These are phyloP conservation scores for Solanum arcanum DNA, from an alignment of 257 asterid species.

Conservation along the genomic window DNA sequence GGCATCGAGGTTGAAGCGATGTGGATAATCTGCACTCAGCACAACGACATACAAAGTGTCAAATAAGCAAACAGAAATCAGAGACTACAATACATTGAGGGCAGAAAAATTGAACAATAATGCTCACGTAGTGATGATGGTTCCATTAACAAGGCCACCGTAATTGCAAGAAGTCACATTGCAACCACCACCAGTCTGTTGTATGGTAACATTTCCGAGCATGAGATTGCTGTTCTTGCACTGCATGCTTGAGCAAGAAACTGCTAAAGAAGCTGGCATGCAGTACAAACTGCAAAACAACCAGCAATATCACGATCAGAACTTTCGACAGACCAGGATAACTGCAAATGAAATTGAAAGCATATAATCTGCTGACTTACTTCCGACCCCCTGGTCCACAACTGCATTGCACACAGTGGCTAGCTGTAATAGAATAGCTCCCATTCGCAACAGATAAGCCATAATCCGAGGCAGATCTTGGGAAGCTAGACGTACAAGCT, in stretches of 20 bases:
- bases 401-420: slow-evolving; percentile 95
- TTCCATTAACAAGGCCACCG: slow-evolving; percentile 75
- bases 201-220: slow-evolving; percentile 70
- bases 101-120: no score
- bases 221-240: slow-evolving; percentile 76
- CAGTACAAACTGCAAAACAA: slow-evolving; percentile 65
- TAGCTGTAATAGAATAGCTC: slow-evolving; percentile 78
- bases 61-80: no score
- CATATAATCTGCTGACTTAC: slow-evolving; percentile 32
- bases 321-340: background rate
- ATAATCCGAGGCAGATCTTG: slow-evolving; percentile 51
- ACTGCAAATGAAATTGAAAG: background rate
- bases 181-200: slow-evolving; percentile 84
- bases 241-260: slow-evolving; percentile 98
- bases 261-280: slow-evolving; percentile 87
- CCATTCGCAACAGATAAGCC: slow-evolving; percentile 88
- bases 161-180: slow-evolving; percentile 87
- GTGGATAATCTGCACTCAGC: slow-evolving; percentile 50
- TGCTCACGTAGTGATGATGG: slow-evolving; percentile 42
- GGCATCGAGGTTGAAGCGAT: slow-evolving; percentile 87
- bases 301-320: background rate
- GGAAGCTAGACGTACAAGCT: slow-evolving; percentile 91
- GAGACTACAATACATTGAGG: no score
- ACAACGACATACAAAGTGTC: background rate
- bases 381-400: slow-evolving; percentile 87